Evolutionary conservation across 352 stramenopile genomes (phyloP), one percentile per base, ranked within the genome.

Genomic region (Globisporangium sylvaticum): DNA sequence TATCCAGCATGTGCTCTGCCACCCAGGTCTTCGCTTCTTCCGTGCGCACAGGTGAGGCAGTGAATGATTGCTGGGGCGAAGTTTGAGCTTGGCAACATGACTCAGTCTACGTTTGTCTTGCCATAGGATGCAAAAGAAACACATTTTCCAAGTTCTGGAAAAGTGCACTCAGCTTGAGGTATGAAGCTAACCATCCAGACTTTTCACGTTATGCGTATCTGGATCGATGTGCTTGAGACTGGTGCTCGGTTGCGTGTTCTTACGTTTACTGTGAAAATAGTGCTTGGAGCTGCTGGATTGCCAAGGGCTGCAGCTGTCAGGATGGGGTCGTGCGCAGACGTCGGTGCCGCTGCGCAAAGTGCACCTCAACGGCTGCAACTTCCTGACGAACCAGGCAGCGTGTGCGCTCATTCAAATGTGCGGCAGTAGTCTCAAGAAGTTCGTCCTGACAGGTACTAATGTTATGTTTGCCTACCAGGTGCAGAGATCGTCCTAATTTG

Each of bases 281-380:
- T 86, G 58, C 44, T 61, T 92, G 34, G 79, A 90, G 67, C 59
- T 89, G 15, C 67, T 89, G 27, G 79, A 90, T 62, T 92, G 81
- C 42, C 71, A 83, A 2, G 72, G 68, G 7, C 62, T 91, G 42
- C 42, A 50, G 42, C 42, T 50, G n/a, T 72, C 66, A 24, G 67
- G 72, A 6, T 89, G 81, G 83, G 69, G 71, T 2, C 73, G 66
- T 9, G 31, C 20, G 20, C 31, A 29, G 9, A 69, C 67, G 62
- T 62, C 52, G 1, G 62, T 70, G 39, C 44, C 25, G 22, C 62
- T 92, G 42, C 69, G 69, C 9, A 71, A 79, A 22, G 67, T 90
- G 52, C 74, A 68, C 63, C 67, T 92, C 4, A 74, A 86, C 15
- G 81, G 73, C 22, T 90, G 81, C 64, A 79, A 80, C 48, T 77